A percentile compares a stretch with the other conserved stretches of the same genome.
Evolutionary conservation across 345 rosid species (phyloP).

Genomic region (Streptanthus diversifolius): DNA sequence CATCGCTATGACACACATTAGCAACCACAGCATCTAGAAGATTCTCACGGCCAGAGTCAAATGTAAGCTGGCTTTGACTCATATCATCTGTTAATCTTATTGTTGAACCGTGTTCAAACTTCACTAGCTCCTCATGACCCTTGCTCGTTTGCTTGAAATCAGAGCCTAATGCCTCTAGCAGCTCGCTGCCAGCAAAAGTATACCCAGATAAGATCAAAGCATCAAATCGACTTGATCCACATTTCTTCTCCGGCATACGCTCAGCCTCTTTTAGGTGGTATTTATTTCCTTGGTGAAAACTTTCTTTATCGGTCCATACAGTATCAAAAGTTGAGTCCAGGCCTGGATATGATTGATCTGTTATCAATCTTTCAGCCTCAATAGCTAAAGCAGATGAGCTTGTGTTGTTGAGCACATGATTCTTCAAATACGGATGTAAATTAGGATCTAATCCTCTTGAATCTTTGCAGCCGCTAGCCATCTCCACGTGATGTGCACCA

Average conservation of each 20-base stretch:
- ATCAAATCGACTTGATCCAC: constrained; percentile 37
- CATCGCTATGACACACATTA: constrained; percentile 51
- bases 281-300: constrained; percentile 31
- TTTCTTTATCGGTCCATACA: constrained; percentile 27
- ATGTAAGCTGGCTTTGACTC: constrained; percentile 53
- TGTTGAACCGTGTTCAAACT: constrained; percentile 42
- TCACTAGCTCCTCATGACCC: constrained; percentile 44
- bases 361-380: constrained; percentile 44
- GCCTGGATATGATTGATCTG: constrained; percentile 33
- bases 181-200: constrained; percentile 67
- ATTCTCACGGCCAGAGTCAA: constrained; percentile 62
- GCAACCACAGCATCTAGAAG: constrained; percentile 92
- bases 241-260: constrained; percentile 35
- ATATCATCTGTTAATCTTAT: constrained; percentile 47
- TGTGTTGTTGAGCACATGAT: constrained; percentile 30
- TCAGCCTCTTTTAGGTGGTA: constrained; percentile 37
- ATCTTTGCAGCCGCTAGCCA: constrained; percentile 43
- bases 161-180: constrained; percentile 83
- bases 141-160: constrained; percentile 44
- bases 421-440: constrained; percentile 33
- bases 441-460: constrained; percentile 31
- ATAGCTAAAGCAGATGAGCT: constrained; percentile 38
- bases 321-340: constrained; percentile 37
- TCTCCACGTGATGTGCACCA: constrained; percentile 37
- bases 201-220: constrained; percentile 40